Base-by-base conservation (phyloP, 1,284 basidiomycete genomes). In the Boletus semigastroideus region DNA sequence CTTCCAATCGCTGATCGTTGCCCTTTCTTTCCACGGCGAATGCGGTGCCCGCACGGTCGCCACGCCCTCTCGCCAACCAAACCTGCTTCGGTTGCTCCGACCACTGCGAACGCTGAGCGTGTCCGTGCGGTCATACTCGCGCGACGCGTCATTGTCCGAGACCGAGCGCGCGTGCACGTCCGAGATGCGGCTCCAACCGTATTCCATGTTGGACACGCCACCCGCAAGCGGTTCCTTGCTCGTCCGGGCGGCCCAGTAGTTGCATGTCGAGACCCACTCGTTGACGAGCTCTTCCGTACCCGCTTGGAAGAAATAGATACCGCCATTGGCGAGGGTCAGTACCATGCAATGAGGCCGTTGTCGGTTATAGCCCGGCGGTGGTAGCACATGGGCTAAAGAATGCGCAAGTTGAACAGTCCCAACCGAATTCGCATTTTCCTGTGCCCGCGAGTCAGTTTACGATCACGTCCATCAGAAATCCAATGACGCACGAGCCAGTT, bases 181-280 rank as follows among this genome's bases (percentile, higher is more conserved):
- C 14, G 75, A 62, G 12, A 89, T 79, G 36, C 90, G 83, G 66
- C 87, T 95, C 96, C 96, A 99, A 11, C 96, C 96, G 65, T 99
- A 98, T 69, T 99, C 97, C 89, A 98, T 96, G 72, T 99, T 99
- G 43, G 92, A 94, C 2, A 98, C 94, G 28, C 95, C 96, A 4
- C 95, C 96, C 3, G 90, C 80, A 3, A 99, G 79, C 0, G 96
- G 96, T 64, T 97, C 94, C 61, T 95, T 94, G 69, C 90, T 94
- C 57, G 84, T 87, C 31, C 95, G 79, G 0, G 96, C 96, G 0
- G 96, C 93, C 94, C 95, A 98, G 69, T 98, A 98, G 73, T 98
- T 99, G 80, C 95, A 98, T 0, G 96, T 97, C 31, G 90, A 87
- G 9, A 98, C 94, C 96, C 96, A 99, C 70, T 99, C 96, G 64